Evolutionary conservation across 345 rosid species (phyloP).

Genomic region (Rubroshorea leprosula): DNA sequence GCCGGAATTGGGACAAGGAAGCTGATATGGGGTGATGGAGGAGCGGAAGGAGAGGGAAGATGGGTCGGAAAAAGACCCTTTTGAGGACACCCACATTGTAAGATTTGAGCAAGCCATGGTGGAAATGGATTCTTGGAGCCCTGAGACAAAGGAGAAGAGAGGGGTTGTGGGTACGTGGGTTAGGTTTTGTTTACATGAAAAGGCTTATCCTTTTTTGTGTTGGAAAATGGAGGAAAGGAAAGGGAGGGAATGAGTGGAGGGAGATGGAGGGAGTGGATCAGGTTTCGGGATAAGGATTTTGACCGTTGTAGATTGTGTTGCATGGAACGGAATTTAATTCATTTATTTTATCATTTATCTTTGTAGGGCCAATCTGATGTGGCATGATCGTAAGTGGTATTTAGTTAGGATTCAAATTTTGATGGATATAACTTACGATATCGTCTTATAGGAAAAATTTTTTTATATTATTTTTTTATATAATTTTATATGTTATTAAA

Average conservation of each 20-base stretch:
- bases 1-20: conserved; percentile 37
- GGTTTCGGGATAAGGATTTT: conserved; percentile 73
- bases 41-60: conserved; percentile 64
- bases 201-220: conserved; percentile 33
- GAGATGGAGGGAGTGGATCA: conserved; percentile 42
- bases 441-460: too few species aligned
- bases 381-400: conserved; percentile 13
- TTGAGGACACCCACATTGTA: conserved; percentile 76
- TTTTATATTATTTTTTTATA: too few species aligned
- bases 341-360: not conserved
- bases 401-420: not conserved
- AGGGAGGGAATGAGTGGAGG: conserved; percentile 52
- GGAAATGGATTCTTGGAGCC: conserved; percentile 5
- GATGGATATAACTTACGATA: too few species aligned
- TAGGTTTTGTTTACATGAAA: not conserved
- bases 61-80: conserved; percentile 67
- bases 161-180: conserved; percentile 10
- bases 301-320: conserved; percentile 37
- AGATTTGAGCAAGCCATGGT: conserved; percentile 77
- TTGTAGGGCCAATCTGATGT: conserved; percentile 21
- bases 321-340: conserved; percentile 17
- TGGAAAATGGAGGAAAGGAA: conserved; percentile 14
- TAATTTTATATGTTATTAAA: too few species aligned
- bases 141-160: conserved; percentile 16
- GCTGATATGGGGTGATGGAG: conserved; percentile 54